A percentile compares a stretch with the other conserved stretches of the same genome.
phyloP scores from a whole-genome alignment of 257 asterid genomes.

The Linderniella brevidens region DNA sequence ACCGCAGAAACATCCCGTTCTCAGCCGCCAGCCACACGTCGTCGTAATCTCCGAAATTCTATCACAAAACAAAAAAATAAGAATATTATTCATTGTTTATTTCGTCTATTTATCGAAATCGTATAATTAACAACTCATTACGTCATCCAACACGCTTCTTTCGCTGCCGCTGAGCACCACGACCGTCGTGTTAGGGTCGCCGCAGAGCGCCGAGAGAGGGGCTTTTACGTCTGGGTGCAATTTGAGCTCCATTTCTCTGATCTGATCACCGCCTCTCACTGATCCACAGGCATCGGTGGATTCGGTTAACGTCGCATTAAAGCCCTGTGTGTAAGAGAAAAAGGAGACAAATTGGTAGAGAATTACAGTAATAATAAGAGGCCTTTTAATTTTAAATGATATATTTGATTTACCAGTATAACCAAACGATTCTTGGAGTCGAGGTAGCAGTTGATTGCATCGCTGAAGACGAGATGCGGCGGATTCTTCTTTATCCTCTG shows the following conservation, averaged over 20 bases:
- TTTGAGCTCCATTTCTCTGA: conserved; percentile 90
- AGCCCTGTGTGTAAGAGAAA: conserved; percentile 47
- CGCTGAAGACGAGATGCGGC: conserved; percentile 39
- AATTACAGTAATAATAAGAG: no score
- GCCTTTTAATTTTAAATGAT: conserved; percentile 1
- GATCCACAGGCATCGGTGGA: conserved; percentile 60
- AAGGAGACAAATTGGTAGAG: conserved; percentile 10
- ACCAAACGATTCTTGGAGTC: conserved; percentile 71
- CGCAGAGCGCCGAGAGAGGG: conserved; percentile 48
- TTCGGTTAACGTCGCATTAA: conserved; percentile 78
- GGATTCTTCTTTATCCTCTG: conserved; percentile 65
- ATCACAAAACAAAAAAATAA: conserved; percentile 19
- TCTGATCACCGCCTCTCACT: conserved; percentile 90
- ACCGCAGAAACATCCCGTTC: conserved; percentile 90
- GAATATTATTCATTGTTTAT: background rate
- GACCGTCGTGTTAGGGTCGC: conserved; percentile 71
- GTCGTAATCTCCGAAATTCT: conserved; percentile 76
- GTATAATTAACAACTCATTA: conserved; percentile 12
- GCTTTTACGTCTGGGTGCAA: conserved; percentile 70
- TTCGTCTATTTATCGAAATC: background rate
- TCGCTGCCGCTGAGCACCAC: conserved; percentile 94
- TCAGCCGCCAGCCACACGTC: conserved; percentile 97
- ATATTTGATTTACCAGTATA: conserved; percentile 44
- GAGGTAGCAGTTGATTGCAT: conserved; percentile 39
- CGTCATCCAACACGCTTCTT: conserved; percentile 60